Conservation (phyloP, 2,329 filamentous ascomycete species). For the Diaporthe nobilis region DNA sequence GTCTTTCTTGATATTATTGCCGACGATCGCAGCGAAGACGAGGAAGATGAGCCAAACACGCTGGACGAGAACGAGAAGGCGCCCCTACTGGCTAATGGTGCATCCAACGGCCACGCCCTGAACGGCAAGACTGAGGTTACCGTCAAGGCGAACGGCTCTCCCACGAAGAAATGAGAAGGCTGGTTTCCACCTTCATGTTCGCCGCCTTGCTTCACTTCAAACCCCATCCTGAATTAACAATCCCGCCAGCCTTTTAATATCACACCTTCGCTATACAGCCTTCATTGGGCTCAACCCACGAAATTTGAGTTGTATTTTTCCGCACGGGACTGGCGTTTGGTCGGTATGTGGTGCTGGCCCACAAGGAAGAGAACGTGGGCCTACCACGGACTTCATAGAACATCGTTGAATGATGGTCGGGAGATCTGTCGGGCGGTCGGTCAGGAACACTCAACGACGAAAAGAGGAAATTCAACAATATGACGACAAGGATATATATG, state of each 20-base stretch:
- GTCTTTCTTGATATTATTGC: conserved; percentile 71
- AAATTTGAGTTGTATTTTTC: conserved; percentile 24
- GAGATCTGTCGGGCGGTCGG: neutral
- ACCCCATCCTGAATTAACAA: neutral
- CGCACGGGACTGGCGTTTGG: conserved; percentile 31
- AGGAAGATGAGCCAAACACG: conserved; percentile 73
- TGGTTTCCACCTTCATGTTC: neutral
- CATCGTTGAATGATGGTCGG: conserved; percentile 2
- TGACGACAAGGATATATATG: conserved; percentile 28
- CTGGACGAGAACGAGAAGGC: conserved; percentile 46
- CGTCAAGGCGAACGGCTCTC: conserved; percentile 43
- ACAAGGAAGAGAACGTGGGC: neutral
- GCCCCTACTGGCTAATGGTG: conserved; percentile 42
- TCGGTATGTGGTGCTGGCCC: neutral
- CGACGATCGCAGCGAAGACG: conserved; percentile 80
- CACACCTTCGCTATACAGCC: conserved; percentile 26
- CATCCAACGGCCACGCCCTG: conserved; percentile 40
- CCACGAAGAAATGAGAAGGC: conserved; percentile 39
- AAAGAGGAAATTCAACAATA: neutral
- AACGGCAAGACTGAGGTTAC: conserved; percentile 47
- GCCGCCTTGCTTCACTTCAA: neutral
- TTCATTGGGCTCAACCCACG: neutral
- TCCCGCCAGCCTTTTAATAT: conserved; percentile 35
- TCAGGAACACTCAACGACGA: neutral
- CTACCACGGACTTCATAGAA: conserved; percentile 6